phyloP scores from a whole-genome alignment of 1,284 basidiomycete genomes.

The Gastroboletus turbinatus region DNA sequence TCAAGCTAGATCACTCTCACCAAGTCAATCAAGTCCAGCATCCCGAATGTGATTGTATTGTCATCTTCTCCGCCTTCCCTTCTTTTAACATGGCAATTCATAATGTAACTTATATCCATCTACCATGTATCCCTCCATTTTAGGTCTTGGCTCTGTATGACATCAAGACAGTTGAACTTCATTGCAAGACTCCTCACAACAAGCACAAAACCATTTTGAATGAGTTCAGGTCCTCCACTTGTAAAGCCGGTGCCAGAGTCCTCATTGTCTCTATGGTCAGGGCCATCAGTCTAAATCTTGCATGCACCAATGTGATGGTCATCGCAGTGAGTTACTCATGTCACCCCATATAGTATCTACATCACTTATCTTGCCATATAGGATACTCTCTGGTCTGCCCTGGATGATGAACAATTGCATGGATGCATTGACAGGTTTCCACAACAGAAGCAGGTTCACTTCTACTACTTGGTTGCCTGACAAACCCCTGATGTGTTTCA shows the following conservation, averaged over 20 bases:
- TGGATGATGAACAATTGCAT: conserved; percentile 9
- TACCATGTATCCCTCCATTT: neutral
- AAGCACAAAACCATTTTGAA: neutral
- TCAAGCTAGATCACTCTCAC: neutral
- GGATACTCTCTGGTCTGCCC: conserved; percentile 14
- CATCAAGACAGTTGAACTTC: conserved; percentile 8
- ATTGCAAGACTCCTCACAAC: neutral
- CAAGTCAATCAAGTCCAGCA: neutral
- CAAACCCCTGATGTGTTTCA: neutral
- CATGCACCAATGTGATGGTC: conserved; percentile 24
- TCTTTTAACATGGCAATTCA: conserved; percentile 5
- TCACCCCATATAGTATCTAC: too few relatives aligned
- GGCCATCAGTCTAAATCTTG: conserved; percentile 16
- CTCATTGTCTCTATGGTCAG: conserved; percentile 26
- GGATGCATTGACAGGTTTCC: conserved; percentile 1
- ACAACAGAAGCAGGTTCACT: conserved; percentile 3
- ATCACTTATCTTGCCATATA: neutral
- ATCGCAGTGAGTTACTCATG: conserved; percentile 6
- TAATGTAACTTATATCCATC: neutral
- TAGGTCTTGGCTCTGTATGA: conserved; percentile 8
- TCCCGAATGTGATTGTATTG: neutral
- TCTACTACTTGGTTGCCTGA: conserved; percentile 6
- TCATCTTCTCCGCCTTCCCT: conserved; percentile 24
- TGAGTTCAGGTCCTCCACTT: conserved; percentile 1
- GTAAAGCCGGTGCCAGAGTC: neutral